These are phyloP conservation scores for Bacterosira constricta DNA, from an alignment of 108 stramenopile genomes.

Conservation along the genomic window DNA sequence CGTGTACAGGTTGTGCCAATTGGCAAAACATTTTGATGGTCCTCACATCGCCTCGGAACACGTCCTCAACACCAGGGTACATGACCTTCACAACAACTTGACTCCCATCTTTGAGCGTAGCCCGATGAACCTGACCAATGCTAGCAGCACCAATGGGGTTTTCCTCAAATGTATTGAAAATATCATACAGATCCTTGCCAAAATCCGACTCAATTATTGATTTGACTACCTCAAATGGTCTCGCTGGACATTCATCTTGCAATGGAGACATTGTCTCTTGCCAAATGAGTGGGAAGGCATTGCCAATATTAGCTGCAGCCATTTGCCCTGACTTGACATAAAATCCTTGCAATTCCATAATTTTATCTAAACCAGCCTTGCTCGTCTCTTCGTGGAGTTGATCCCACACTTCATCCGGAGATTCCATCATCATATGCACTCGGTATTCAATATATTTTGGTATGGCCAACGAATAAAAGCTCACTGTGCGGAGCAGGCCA, in stretches of 20 bases:
- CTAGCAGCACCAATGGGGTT: constrained; percentile 84
- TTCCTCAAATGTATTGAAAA: constrained; percentile 73
- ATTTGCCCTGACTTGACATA: constrained; percentile 89
- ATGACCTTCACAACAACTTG: constrained; percentile 83
- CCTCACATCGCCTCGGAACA: constrained; percentile 80
- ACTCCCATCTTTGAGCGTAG: constrained; percentile 67
- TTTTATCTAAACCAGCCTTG: constrained; percentile 64
- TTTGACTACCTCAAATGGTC: constrained; percentile 64
- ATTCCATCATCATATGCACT: constrained; percentile 56
- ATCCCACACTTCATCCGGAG: constrained; percentile 71
- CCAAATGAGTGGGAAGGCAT: constrained; percentile 86
- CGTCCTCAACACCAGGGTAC: constrained; percentile 79
- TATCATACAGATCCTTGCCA: constrained; percentile 45
- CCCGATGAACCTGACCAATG: constrained; percentile 89
- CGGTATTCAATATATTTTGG: constrained; percentile 72
- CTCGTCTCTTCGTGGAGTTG: constrained; percentile 64
- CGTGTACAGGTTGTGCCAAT: constrained; percentile 89
- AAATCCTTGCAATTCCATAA: constrained; percentile 80
- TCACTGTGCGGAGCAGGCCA: constrained; percentile 52
- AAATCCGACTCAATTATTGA: constrained; percentile 68
- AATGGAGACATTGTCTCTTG: constrained; percentile 82
- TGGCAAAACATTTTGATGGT: constrained; percentile 83
- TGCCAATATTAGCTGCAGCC: constrained; percentile 81
- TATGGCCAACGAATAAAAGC: constrained; percentile 66
- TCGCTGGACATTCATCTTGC: constrained; percentile 78